These are phyloP conservation scores for Hypericum perforatum DNA, from an alignment of 345 rosid genomes.

Conservation along the genomic window DNA sequence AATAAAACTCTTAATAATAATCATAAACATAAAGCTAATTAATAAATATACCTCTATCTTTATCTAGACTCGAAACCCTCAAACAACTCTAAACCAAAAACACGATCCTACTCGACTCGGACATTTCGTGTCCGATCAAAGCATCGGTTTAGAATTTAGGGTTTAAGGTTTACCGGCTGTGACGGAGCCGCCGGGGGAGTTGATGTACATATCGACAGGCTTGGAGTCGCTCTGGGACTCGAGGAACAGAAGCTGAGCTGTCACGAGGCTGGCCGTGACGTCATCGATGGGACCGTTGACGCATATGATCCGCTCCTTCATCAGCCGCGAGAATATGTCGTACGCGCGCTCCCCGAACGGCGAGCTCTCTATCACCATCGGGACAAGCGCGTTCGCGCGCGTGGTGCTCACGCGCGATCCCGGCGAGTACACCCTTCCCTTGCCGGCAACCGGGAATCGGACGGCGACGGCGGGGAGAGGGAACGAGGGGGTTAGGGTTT, in stretches of 20 bases:
- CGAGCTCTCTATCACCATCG: conserved; percentile 96
- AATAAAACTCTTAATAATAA: no score
- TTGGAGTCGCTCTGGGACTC: conserved; percentile 95
- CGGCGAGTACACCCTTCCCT: background rate
- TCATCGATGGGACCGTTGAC: conserved; percentile 87
- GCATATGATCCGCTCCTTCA: conserved; percentile 88
- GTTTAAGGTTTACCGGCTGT: conserved; percentile 55
- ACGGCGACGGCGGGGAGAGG: no score
- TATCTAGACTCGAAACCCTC: no score
- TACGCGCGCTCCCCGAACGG: conserved; percentile 96
- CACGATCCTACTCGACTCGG: background rate
- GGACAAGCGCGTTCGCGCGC: conserved; percentile 60
- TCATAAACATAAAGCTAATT: no score
- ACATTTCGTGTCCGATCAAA: background rate
- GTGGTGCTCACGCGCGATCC: background rate
- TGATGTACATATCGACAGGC: conserved; percentile 94
- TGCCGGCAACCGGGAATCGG: no score
- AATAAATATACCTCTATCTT: no score
- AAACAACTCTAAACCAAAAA: background rate
- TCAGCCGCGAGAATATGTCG: conserved; percentile 87
- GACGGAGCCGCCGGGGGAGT: conserved; percentile 97
- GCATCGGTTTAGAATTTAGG: no score
- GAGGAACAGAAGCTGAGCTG: conserved; percentile 94
- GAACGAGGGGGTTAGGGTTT: no score
- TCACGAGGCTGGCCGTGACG: conserved; percentile 85